Conservation (phyloP, 1,284 basidiomycete species). For the Trichosporon coremiiforme region DNA sequence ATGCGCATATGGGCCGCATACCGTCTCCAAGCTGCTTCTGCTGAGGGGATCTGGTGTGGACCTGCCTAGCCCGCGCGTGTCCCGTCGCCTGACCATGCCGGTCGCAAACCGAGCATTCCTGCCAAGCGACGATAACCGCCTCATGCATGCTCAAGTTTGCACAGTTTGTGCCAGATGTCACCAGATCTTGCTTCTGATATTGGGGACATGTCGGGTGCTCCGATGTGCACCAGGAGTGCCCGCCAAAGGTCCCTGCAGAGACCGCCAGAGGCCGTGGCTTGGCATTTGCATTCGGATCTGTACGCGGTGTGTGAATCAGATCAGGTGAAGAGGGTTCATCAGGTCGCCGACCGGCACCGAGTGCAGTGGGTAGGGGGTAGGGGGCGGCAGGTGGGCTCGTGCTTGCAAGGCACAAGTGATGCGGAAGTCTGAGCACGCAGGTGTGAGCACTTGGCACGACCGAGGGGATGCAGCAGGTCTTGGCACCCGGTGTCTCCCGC, state of each 20-base stretch:
- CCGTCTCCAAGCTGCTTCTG: too few species aligned
- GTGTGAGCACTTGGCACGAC: not conserved
- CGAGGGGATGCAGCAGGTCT: not conserved
- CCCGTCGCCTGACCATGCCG: too few species aligned
- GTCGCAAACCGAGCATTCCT: not conserved
- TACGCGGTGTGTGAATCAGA: slow-evolving; percentile 9
- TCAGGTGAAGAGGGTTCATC: not conserved
- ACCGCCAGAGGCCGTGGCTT: not conserved
- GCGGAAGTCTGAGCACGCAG: not conserved
- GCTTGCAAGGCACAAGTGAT: not conserved
- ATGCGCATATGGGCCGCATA: too few species aligned
- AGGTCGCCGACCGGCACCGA: not conserved
- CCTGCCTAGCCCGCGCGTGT: too few species aligned
- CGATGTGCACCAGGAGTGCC: not conserved
- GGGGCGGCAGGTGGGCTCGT: not conserved
- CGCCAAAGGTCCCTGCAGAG: too few species aligned
- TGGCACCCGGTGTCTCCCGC: not conserved
- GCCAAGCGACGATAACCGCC: not conserved
- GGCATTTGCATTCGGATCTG: not conserved
- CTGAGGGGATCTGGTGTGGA: too few species aligned
- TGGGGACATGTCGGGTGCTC: not conserved
- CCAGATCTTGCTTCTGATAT: not conserved
- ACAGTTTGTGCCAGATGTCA: not conserved
- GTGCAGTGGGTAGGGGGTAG: not conserved
- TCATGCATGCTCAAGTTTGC: not conserved